Conservation (phyloP, 352 stramenopile genomes). For the Thraustochytrium sp. region DNA sequence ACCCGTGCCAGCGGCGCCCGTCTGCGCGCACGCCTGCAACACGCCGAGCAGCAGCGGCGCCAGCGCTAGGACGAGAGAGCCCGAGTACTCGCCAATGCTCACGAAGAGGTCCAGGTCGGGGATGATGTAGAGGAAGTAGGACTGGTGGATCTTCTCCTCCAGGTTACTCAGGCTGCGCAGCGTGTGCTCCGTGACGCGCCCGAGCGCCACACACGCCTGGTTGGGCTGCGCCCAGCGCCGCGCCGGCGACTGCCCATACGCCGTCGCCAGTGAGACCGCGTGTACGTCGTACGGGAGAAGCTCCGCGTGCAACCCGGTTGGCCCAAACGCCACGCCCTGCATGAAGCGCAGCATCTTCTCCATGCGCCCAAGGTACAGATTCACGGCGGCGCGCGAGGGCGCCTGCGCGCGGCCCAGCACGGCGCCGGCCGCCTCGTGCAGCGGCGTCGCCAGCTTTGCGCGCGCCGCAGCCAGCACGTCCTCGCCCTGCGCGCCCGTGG, state of each 20-base stretch:
- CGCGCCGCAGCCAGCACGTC: too few species aligned
- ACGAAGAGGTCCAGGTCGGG: constrained; percentile 67
- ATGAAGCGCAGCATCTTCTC: constrained; percentile 3
- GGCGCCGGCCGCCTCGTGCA: too few species aligned
- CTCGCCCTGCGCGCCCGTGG: too few species aligned
- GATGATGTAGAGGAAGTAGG: constrained; percentile 75
- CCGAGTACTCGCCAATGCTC: constrained; percentile 76
- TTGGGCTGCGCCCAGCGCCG: background rate
- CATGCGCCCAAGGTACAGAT: background rate
- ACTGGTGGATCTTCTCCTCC: constrained; percentile 77
- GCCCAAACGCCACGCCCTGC: constrained; percentile 8
- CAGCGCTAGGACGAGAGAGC: constrained; percentile 63
- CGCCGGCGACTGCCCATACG: background rate
- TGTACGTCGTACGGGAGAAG: constrained; percentile 23
- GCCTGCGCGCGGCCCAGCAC: too few species aligned
- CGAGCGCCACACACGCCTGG: background rate
- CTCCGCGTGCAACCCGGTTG: background rate
- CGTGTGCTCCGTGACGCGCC: background rate
- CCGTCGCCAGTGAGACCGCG: background rate
- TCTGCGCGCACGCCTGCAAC: background rate
- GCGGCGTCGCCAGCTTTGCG: too few species aligned
- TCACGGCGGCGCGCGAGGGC: background rate
- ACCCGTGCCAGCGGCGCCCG: background rate
- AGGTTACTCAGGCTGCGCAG: constrained; percentile 72
- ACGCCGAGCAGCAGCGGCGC: constrained; percentile 64